phyloP scores from a whole-genome alignment of 345 rosid genomes.

The Eucalyptus viminalis region DNA sequence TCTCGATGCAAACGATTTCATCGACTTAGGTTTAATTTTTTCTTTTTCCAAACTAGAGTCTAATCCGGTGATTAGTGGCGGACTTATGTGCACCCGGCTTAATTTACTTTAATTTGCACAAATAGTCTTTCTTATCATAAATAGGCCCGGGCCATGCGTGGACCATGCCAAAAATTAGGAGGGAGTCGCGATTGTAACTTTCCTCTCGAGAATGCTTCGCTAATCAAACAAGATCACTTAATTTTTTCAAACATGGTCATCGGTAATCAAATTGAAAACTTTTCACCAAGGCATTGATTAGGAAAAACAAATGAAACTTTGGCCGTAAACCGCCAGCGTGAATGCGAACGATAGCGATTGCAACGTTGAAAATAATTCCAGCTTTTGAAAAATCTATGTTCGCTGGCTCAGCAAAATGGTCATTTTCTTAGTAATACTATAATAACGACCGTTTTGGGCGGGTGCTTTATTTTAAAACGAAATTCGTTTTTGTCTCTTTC shows the following conservation, averaged over 20 bases:
- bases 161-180: neutral
- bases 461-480: neutral
- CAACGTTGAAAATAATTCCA: neutral
- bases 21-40: neutral
- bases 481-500: neutral
- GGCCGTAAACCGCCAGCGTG: neutral
- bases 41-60: neutral
- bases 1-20: neutral
- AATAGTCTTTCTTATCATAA: neutral
- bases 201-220: neutral
- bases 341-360: neutral
- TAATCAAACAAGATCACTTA: neutral
- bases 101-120: neutral
- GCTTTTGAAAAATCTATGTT: neutral
- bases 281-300: neutral
- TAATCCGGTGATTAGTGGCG: neutral
- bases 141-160: neutral
- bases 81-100: neutral
- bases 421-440: neutral
- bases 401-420: neutral
- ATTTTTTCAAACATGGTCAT: neutral
- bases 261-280: neutral
- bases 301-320: neutral
- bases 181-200: neutral
- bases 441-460: neutral